Base-by-base conservation (phyloP, 129 eudicot genomes). In the Pseudognaphalium luteoalbum region DNA sequence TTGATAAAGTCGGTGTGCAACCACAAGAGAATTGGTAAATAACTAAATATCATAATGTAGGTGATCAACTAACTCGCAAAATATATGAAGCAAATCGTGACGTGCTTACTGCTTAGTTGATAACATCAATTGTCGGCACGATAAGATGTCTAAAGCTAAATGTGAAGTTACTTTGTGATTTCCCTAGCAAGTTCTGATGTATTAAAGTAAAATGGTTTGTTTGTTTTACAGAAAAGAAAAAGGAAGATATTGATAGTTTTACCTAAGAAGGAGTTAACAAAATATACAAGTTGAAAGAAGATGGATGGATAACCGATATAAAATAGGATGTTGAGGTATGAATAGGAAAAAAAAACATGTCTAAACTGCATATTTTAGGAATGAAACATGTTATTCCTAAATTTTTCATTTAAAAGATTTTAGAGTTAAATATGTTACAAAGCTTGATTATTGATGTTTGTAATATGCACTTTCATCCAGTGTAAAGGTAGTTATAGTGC, bases 1-100 rank as follows among this genome's bases (percentile, higher is more conserved):
- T 90, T 58, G 97, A 91, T 85, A 90, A 93, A 82, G 82, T 87
- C 34, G 96, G 97, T n/a, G 73, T 93, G 80, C 91, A 93, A 74
- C 90, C 97, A 78, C 98, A 93, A 81, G 87, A 86, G 98, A 72
- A 93, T 93, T 78, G 98, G 98, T n/a, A n/a, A n/a, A n/a, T n/a
- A n/a, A n/a, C n/a, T 76, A 93, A 93, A 82, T 93, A 93, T 80
- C 91, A 93, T 82, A 91, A 93, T 83, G 87, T 83, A 50, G 98
- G 98, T 70, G 98, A 93, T 75, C 90, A 80, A 73, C 82, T 91
- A 33, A 73, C 76, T 2, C 98, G 97, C 68, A 90, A 69, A 85
- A 68, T 80, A 88, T 93, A 32, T 91, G 90, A 87, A 68, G 97
- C 85, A 72, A 91, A 93, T 71, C 92, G 93, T 61, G 98, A 94